These are phyloP conservation scores for Heterobasidion annosum DNA, from an alignment of 1,284 basidiomycete genomes.

Conservation along the genomic window DNA sequence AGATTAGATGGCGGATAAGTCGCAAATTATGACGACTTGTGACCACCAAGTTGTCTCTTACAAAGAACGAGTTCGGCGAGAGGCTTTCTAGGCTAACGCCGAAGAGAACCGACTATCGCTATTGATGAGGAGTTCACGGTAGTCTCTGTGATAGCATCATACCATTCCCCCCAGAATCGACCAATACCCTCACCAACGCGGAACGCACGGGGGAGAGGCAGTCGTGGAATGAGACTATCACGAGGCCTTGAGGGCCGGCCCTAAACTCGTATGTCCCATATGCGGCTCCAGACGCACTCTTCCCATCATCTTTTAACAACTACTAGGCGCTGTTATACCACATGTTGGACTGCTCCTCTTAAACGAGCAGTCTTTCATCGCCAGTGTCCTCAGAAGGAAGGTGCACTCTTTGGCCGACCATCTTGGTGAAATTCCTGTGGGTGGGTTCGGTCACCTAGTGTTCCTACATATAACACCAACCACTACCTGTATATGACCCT, in stretches of 20 bases:
- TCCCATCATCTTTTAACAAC: constrained; percentile 6
- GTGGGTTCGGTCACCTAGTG: constrained; percentile 12
- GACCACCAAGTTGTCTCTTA: neutral
- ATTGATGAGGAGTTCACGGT: too few species aligned
- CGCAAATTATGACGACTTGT: neutral
- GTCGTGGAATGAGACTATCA: too few species aligned
- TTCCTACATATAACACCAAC: constrained; percentile 6
- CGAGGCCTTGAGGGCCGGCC: neutral
- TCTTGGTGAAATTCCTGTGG: constrained; percentile 12
- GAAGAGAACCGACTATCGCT: too few species aligned
- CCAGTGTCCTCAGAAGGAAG: constrained; percentile 5
- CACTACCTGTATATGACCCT: too few species aligned
- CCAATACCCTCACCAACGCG: neutral
- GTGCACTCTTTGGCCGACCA: constrained; percentile 6
- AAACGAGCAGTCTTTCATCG: constrained; percentile 2
- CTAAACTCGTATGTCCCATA: neutral
- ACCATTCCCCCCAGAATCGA: too few species aligned
- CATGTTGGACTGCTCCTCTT: constrained; percentile 1
- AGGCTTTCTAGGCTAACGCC: too few species aligned
- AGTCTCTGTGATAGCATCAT: too few species aligned
- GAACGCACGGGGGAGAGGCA: neutral
- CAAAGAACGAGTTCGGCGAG: too few species aligned
- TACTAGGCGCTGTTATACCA: constrained; percentile 7
- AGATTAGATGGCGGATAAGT: neutral
- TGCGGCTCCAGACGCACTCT: constrained; percentile 2